These are phyloP conservation scores for Sporothrix schenckii DNA, from an alignment of 2,329 filamentous ascomycete species.

Conservation along the genomic window DNA sequence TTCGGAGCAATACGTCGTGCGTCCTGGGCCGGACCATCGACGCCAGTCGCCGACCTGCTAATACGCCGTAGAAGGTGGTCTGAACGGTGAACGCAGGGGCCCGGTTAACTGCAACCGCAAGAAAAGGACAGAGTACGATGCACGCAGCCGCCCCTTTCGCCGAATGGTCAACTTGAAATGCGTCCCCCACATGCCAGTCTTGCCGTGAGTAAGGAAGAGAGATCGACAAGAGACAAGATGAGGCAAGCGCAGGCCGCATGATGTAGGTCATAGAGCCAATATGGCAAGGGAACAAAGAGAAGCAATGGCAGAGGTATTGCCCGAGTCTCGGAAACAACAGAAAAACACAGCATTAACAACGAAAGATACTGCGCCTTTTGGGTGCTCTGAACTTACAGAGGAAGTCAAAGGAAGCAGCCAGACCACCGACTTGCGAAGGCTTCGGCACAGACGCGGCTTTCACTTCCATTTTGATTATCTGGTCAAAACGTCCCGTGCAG, in stretches of 20 bases:
- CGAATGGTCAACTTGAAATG: not conserved
- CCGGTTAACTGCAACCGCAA: not conserved
- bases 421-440: too few relatives aligned
- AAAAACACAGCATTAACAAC: slow-evolving; percentile 11
- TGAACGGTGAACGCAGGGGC: not conserved
- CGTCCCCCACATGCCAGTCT: slow-evolving; percentile 19
- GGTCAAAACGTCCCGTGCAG: not conserved
- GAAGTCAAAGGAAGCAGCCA: not conserved
- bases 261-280: not conserved
- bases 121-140: not conserved
- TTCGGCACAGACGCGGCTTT: not conserved
- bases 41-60: slow-evolving; percentile 14
- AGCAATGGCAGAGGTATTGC: not conserved
- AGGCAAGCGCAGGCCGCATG: slow-evolving; percentile 16
- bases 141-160: slow-evolving; percentile 11
- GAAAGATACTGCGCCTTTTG: not conserved
- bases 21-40: not conserved
- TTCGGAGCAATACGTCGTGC: not conserved
- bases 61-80: not conserved
- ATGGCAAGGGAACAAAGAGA: not conserved
- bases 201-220: slow-evolving; percentile 6
- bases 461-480: not conserved
- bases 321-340: slow-evolving; percentile 12
- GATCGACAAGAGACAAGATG: slow-evolving; percentile 23
- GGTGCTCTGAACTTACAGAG: too few relatives aligned